Evolutionary conservation across 345 rosid species (phyloP), one percentile per base, ranked within the genome.

Genomic region (Eucalyptus cladocalyx): DNA sequence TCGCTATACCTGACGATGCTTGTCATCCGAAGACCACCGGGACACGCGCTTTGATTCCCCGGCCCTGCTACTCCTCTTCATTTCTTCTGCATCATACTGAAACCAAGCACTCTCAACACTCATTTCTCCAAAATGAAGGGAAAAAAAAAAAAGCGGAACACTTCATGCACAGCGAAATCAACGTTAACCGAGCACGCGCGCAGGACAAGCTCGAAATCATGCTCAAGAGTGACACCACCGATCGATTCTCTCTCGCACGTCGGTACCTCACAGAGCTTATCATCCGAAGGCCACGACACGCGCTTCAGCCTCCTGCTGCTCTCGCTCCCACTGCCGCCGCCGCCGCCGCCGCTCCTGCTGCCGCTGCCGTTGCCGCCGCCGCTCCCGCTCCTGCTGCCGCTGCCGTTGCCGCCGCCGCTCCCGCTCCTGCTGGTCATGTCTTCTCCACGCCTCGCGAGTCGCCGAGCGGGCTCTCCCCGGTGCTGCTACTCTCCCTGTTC

Each of bases 1-100:
- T n/a, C 45, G 67, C 24, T 26, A 90, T 94, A 96, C 96, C 96
- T 95, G 96, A 93, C 93, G 92, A 91, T 95, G 94, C 87, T 89
- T 92, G 88, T 87, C 91, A 86, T 89, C 95, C n/a, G 93, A 83
- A 50, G 94, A 93, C 96, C 97, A 93, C 60, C 96, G 53, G 19
- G 53, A 53, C 56, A 53, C 56, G 10, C 24, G 24, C 24, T 8
- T 53, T 19, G 56, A 21, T 56, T 28, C 62, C 30, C 62, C 62
- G 3, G 62, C 12, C 62, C 62, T 24, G 62, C 12, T 24, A 24
- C 62, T 24, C 62, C 30, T 56, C 62, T 56, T 56, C 30, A 56
- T 26, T 24, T 24, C 62, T 23, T 56, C 62, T 56, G 62, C 5
- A 56, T 56, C 62, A 56, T 23, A 56, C 62, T 56, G 62, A 56